phyloP scores from a whole-genome alignment of 495 filamentous ascomycete genomes.

The Stereocaulon alpinum region DNA sequence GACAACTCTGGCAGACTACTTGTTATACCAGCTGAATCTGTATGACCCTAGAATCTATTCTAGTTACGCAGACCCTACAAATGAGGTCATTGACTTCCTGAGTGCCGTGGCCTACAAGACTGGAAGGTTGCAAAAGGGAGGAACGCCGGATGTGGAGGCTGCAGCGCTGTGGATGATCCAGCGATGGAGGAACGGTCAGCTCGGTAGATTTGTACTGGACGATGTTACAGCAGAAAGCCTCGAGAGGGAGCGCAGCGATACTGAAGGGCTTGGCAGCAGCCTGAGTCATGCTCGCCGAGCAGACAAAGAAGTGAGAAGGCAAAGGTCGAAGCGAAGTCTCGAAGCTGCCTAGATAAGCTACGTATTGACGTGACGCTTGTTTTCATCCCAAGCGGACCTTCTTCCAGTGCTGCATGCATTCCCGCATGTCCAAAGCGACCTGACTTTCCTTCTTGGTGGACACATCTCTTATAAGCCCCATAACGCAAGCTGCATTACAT shows the following conservation, averaged over 20 bases:
- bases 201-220: constrained; percentile 76
- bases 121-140: constrained; percentile 68
- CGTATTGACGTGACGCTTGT: neutral
- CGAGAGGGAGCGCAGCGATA: constrained; percentile 15
- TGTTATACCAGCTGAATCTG: constrained; percentile 74
- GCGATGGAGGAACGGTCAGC: constrained; percentile 65
- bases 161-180: constrained; percentile 77
- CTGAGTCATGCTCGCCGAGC: constrained; percentile 35
- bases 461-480: constrained; percentile 41
- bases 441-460: constrained; percentile 39
- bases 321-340: constrained; percentile 14
- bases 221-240: constrained; percentile 48
- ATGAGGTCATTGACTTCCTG: constrained; percentile 64
- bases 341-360: constrained; percentile 1
- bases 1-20: constrained; percentile 72
- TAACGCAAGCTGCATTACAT: constrained; percentile 41
- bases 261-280: constrained; percentile 26
- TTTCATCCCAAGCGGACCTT: constrained; percentile 43
- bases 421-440: constrained; percentile 49
- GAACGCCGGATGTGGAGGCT: constrained; percentile 56
- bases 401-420: constrained; percentile 50
- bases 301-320: constrained; percentile 30
- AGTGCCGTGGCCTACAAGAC: constrained; percentile 56
- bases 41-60: constrained; percentile 47
- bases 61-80: constrained; percentile 62